Evolutionary conservation across 306 rosid genomes (phyloP), one percentile per base, ranked within the genome.

Genomic region (Casuarina cunninghamiana): DNA sequence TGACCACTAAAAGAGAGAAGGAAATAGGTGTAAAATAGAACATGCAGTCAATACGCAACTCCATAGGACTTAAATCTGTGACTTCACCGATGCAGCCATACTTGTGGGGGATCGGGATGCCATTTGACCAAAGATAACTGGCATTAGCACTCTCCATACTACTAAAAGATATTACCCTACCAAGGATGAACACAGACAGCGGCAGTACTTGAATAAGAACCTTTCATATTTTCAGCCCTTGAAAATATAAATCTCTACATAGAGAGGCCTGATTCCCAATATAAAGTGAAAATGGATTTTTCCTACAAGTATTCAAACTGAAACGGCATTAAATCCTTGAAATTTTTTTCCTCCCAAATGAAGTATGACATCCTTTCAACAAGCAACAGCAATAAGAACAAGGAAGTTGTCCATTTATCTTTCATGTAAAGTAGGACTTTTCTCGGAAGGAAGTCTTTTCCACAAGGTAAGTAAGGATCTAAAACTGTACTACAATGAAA

Each of bases 51-150:
- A 26, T 26, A 26, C 32, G 32, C 32, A 26, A 21, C 10, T 43
- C 46, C 11, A 42, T 5, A 7, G 26, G 50, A 67, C 1, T 66
- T 41, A 32, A 66, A 65, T 4, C 13, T 41, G 21, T 65, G 45
- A 65, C 49, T 2, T 41, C 71, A 16, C 11, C 32, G 48, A 39
- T 38, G 32, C 32, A 65, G 12, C 71, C 49, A 53, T 46, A 5
- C 10, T 4, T 6, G 50, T 15, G 57, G 57, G 43, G n/a, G 16
- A 1, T 10, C 35, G 69, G 37, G 69, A 3, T 37, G 43, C 69
- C 69, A 58, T 62, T 62, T 35, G 69, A 35, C 69, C 69, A 62
- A 37, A 62, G 69, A 17, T 42, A 10, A 26, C 10, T 61, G n/a
- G 67, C 17, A 61, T 32, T 62, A 43, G 43, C 44, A 62, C n/a